Percentiles rank a stretch among this genome's conserved stretches.
Evolutionary conservation across 1,284 basidiomycete species (phyloP).

Genomic region (Tremellales sp.): DNA sequence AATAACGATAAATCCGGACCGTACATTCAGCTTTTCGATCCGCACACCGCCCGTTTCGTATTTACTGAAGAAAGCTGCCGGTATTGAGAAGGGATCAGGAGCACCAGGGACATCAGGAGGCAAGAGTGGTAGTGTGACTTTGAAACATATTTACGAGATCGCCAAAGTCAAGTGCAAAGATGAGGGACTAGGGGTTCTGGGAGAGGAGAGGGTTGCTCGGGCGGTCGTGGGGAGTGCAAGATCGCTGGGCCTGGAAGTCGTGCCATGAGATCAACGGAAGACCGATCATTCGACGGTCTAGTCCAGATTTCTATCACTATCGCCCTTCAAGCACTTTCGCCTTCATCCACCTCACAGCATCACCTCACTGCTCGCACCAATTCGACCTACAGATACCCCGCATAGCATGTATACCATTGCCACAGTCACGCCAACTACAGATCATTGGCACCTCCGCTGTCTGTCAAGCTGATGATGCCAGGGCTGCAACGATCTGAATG

Average conservation of each 20-base stretch:
- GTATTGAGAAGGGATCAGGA: constrained; percentile 81
- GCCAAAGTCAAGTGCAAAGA: constrained; percentile 94
- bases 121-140: constrained; percentile 64
- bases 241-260: constrained; percentile 79
- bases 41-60: constrained; percentile 90
- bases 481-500: no score
- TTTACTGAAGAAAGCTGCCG: constrained; percentile 86
- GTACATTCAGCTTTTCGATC: constrained; percentile 87
- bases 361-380: no score
- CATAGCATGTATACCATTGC: no score
- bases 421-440: no score
- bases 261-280: constrained; percentile 58
- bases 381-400: no score
- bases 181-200: constrained; percentile 76
- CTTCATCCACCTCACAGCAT: no score
- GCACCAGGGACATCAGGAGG: no score
- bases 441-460: no score
- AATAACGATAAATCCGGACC: constrained; percentile 91
- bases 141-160: constrained; percentile 99
- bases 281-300: no score
- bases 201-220: constrained; percentile 79
- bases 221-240: constrained; percentile 79
- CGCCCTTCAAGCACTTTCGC: no score
- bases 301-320: no score
- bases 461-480: no score